Evolutionary conservation across 768 basidiomycete genomes (phyloP).

Genomic region (Trametes villosa): DNA sequence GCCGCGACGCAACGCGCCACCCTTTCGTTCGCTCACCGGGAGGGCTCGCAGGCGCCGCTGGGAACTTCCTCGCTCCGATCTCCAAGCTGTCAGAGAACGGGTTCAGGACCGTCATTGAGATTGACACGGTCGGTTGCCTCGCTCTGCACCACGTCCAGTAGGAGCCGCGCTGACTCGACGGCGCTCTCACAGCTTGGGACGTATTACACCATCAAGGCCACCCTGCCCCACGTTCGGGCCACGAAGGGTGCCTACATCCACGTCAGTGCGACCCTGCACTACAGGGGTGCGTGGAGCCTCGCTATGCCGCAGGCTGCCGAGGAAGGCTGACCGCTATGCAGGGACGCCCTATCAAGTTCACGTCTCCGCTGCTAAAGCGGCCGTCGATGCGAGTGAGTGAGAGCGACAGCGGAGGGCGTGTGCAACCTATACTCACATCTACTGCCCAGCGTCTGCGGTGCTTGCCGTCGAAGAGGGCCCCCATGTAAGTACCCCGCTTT

Average conservation of each 20-base stretch:
- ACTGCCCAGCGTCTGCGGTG: conserved; percentile 61
- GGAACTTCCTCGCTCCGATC: conserved; percentile 93
- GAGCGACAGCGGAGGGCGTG: conserved; percentile 1
- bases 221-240: conserved; percentile 70
- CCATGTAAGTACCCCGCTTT: conserved; percentile 39
- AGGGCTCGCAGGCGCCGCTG: conserved; percentile 74
- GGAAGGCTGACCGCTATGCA: conserved; percentile 33
- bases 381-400: conserved; percentile 70
- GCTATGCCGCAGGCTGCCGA: conserved; percentile 1
- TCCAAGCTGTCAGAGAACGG: conserved; percentile 84
- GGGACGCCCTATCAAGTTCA: conserved; percentile 88
- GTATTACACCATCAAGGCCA: conserved; percentile 94
- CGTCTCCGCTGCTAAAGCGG: conserved; percentile 95
- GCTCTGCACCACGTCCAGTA: neutral
- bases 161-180: neutral
- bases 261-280: conserved; percentile 89
- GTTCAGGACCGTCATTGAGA: conserved; percentile 91
- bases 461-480: conserved; percentile 95
- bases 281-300: conserved; percentile 55
- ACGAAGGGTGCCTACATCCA: conserved; percentile 85
- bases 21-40: neutral
- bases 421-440: neutral
- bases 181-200: conserved; percentile 70
- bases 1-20: neutral
- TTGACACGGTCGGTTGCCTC: conserved; percentile 73